Evolutionary conservation across 2,329 filamentous ascomycete genomes (phyloP).

Genomic region (Arthrobotrys megalospora): DNA sequence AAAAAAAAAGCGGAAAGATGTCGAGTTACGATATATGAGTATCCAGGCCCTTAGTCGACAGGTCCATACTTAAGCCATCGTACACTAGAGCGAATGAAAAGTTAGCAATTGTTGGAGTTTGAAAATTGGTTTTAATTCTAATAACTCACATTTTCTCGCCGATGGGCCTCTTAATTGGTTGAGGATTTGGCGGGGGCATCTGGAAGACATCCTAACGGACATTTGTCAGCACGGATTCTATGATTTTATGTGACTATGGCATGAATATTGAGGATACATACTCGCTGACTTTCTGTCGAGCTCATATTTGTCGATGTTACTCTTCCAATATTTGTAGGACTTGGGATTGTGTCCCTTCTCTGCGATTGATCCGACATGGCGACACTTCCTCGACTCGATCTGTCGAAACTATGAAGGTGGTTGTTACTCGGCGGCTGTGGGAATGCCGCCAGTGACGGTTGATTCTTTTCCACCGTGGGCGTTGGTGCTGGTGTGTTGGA

Average conservation of each 20-base stretch:
- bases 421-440: slow-evolving; percentile 42
- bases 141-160: slow-evolving; percentile 57
- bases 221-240: slow-evolving; percentile 25
- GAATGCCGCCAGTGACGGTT: slow-evolving; percentile 21
- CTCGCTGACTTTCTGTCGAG: slow-evolving; percentile 50
- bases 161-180: slow-evolving; percentile 48
- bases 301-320: slow-evolving; percentile 53
- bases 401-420: slow-evolving; percentile 41
- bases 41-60: slow-evolving; percentile 34
- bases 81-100: slow-evolving; percentile 21
- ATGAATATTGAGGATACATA: slow-evolving; percentile 5
- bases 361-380: slow-evolving; percentile 53
- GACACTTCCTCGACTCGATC: slow-evolving; percentile 52
- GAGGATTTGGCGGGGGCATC: slow-evolving; percentile 48
- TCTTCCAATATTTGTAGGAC: slow-evolving; percentile 55
- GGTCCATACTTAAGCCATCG: slow-evolving; percentile 58
- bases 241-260: background rate
- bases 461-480: slow-evolving; percentile 13
- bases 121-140: background rate
- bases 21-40: background rate
- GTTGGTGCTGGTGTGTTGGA: slow-evolving; percentile 38
- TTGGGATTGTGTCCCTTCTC: slow-evolving; percentile 42
- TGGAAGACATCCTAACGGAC: slow-evolving; percentile 41
- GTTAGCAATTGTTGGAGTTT: background rate
- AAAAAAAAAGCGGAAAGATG: slow-evolving; percentile 17